Evolutionary conservation across 805 yeast genomes (phyloP).

Genomic region (Saccharomycopsis vini): DNA sequence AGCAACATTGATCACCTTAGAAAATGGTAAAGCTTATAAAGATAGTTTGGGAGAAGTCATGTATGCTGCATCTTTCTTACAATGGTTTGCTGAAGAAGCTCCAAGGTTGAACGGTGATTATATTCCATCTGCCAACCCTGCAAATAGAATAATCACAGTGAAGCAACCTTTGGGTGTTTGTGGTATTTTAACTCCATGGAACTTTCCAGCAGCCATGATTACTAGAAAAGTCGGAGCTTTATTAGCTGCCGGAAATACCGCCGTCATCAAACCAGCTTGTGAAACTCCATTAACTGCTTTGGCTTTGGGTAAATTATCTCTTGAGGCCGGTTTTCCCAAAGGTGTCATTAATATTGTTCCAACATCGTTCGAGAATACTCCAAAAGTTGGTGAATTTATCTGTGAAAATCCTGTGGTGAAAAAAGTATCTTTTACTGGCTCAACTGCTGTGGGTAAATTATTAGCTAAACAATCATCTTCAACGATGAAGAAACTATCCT

Average conservation of each 20-base stretch:
- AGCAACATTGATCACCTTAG: slow-evolving; percentile 54
- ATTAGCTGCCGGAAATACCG: slow-evolving; percentile 70
- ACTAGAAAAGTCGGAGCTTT: slow-evolving; percentile 70
- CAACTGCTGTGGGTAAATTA: slow-evolving; percentile 63
- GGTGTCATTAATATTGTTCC: slow-evolving; percentile 63
- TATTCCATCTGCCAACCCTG: slow-evolving; percentile 43
- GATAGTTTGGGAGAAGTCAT: slow-evolving; percentile 67
- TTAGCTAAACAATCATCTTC: slow-evolving; percentile 53
- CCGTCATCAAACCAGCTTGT: slow-evolving; percentile 68
- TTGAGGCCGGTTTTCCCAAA: slow-evolving; percentile 61
- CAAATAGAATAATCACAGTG: slow-evolving; percentile 45
- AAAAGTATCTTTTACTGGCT: slow-evolving; percentile 72
- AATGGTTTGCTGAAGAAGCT: slow-evolving; percentile 78
- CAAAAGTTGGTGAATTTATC: slow-evolving; percentile 45
- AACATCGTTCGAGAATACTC: slow-evolving; percentile 29
- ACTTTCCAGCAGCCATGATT: slow-evolving; percentile 75
- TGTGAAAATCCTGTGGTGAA: slow-evolving; percentile 48
- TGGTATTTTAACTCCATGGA: slow-evolving; percentile 78
- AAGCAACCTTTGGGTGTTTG: slow-evolving; percentile 78
- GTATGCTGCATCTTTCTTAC: slow-evolving; percentile 61
- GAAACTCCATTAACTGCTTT: slow-evolving; percentile 70
- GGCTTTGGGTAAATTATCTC: slow-evolving; percentile 52
- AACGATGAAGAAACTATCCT: slow-evolving; percentile 59
- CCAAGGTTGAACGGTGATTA: slow-evolving; percentile 62
- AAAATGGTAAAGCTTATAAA: slow-evolving; percentile 65